Base-by-base conservation (phyloP, 257 asterid genomes). In the Cordia subcordata region DNA sequence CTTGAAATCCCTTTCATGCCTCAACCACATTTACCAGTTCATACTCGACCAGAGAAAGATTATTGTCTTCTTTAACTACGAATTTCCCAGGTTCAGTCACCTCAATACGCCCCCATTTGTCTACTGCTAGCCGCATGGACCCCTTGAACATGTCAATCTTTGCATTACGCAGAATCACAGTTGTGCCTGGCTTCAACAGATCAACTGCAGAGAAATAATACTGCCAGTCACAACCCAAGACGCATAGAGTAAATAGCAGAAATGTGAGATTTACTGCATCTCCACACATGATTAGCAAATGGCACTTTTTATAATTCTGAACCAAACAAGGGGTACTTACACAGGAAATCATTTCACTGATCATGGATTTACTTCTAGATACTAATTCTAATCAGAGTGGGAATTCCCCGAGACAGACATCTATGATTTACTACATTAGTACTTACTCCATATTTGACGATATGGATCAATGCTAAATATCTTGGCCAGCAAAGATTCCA, bases 61-160 rank as follows among this genome's bases (percentile, higher is more conserved):
- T 71, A 55, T 71, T 75, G 53, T 71, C 77, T 69, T 75, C 72
- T 55, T 75, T 71, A 53, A 55, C 77, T 27, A 17, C 55, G 23
- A 75, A 71, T 15, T 42, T 55, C 55, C 77, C 75, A 13, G 77
- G 72, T 55, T 75, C 81, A 39, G 81, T 55, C 4, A 67, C 81
- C 70, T 76, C 75, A 15, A 76, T 64, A 35, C 77, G 78, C 32
- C 81, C 81, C 81, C 81, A 76, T 68, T 72, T 76, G 61, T 76
- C 78, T 35, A 76, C 78, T 61, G 78, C 81, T 14, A 76, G 69
- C 50, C 81, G 65, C 81, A 76, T 76, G 19, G 81, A 69, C 49
- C 81, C 78, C 55, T 72, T 72, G 75, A 72, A 76, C 76, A 76
- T 68, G 45, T 76, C 81, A 8, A 76, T 76, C 72, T 72, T 76